phyloP scores from a whole-genome alignment of 768 basidiomycete genomes.

The Trametes cinnabarina region DNA sequence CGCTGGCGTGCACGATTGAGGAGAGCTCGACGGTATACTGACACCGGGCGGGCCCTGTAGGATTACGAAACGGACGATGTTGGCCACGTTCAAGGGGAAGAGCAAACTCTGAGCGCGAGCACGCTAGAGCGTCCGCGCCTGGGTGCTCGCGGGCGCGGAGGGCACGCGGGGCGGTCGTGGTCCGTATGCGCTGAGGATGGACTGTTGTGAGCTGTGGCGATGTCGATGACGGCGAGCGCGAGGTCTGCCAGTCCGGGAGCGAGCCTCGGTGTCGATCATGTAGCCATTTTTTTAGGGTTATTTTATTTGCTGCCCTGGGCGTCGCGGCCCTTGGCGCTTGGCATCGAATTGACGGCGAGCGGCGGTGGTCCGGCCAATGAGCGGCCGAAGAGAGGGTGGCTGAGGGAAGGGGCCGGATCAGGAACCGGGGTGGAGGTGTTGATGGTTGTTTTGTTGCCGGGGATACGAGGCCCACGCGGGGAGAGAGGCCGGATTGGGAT shows the following conservation, averaged over 20 bases:
- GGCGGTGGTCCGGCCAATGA: not conserved
- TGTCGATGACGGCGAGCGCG: no score
- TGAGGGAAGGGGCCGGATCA: not conserved
- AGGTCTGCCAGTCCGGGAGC: no score
- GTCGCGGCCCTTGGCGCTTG: constrained; percentile 1
- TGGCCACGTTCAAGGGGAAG: constrained; percentile 61
- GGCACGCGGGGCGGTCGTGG: not conserved
- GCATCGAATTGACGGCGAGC: not conserved
- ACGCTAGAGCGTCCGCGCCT: not conserved
- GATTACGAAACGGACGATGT: constrained; percentile 64
- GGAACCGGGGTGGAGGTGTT: constrained; percentile 6
- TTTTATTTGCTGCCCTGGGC: not conserved
- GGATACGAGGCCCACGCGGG: constrained; percentile 12
- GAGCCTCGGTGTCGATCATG: no score
- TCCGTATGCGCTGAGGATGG: no score
- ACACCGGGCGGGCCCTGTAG: constrained; percentile 31
- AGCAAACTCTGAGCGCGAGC: constrained; percentile 39
- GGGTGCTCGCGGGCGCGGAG: not conserved
- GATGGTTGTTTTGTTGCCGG: constrained; percentile 19
- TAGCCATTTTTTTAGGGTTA: not conserved
- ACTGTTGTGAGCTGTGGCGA: not conserved
- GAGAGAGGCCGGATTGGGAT: constrained; percentile 11
- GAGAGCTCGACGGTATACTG: constrained; percentile 26
- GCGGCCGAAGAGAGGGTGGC: not conserved
- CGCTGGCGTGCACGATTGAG: constrained; percentile 4